phyloP scores from a whole-genome alignment of 352 stramenopile species.

The Globisporangium paddicum region DNA sequence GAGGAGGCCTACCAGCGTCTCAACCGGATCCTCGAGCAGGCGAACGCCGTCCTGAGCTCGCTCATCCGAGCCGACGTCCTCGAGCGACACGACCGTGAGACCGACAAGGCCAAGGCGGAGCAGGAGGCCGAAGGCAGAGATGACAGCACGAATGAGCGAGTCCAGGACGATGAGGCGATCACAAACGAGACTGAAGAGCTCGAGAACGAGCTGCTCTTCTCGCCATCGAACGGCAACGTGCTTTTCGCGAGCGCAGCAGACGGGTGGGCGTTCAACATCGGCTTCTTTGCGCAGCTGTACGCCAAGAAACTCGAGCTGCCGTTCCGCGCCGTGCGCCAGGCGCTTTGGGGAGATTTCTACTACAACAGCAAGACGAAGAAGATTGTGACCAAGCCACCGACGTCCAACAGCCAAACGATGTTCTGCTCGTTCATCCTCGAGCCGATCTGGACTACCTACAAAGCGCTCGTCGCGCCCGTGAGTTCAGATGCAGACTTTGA shows the following conservation, averaged over 20 bases:
- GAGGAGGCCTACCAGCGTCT: conserved; percentile 92
- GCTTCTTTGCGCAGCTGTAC: conserved; percentile 71
- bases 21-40: conserved; percentile 90
- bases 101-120: conserved; percentile 17
- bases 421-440: conserved; percentile 92
- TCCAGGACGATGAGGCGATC: conserved; percentile 45
- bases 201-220: conserved; percentile 83
- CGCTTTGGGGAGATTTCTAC: conserved; percentile 91
- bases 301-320: conserved; percentile 69
- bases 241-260: conserved; percentile 91
- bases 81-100: conserved; percentile 48
- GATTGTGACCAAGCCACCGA: conserved; percentile 76
- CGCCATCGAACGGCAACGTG: conserved; percentile 87
- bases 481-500: conserved; percentile 45
- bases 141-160: conserved; percentile 5
- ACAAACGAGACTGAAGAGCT: conserved; percentile 57
- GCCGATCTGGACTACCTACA: conserved; percentile 89
- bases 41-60: conserved; percentile 80
- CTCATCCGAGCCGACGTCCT: conserved; percentile 76
- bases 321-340: conserved; percentile 54
- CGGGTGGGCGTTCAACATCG: conserved; percentile 91
- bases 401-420: conserved; percentile 76
- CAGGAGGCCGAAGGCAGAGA: conserved; percentile 8
- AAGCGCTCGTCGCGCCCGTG: conserved; percentile 39
- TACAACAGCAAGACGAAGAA: conserved; percentile 91